These are phyloP conservation scores for Pterulicium gracile DNA, from an alignment of 1,284 basidiomycete genomes.

Conservation along the genomic window DNA sequence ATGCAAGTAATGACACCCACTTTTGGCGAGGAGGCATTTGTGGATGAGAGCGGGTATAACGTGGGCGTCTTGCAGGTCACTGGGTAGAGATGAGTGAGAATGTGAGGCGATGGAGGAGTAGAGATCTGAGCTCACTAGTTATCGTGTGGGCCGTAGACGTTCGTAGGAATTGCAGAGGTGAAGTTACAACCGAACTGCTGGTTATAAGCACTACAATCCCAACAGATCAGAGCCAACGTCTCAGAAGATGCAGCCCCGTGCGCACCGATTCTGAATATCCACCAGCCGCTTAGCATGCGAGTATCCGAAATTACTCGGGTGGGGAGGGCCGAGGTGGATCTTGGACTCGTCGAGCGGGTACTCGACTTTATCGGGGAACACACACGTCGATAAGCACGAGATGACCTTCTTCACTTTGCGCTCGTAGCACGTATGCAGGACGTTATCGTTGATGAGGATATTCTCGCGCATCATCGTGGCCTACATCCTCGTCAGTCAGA, in stretches of 20 bases:
- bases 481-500: constrained; percentile 25
- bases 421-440: constrained; percentile 65
- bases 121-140: constrained; percentile 49
- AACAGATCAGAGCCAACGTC: no score
- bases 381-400: constrained; percentile 81
- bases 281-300: constrained; percentile 90
- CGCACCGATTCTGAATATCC: constrained; percentile 84
- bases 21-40: constrained; percentile 81
- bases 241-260: no score
- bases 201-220: constrained; percentile 64
- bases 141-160: constrained; percentile 80
- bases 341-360: constrained; percentile 88
- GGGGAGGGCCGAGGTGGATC: constrained; percentile 81
- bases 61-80: constrained; percentile 80
- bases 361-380: constrained; percentile 78
- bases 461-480: constrained; percentile 85
- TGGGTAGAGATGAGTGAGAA: constrained; percentile 19
- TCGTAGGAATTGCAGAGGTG: constrained; percentile 87
- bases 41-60: constrained; percentile 87
- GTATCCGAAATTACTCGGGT: constrained; percentile 87
- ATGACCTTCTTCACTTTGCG: constrained; percentile 61
- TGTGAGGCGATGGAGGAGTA: constrained; percentile 2
- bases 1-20: constrained; percentile 27
- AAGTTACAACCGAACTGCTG: constrained; percentile 86
- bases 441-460: constrained; percentile 84